Evolutionary conservation across 768 basidiomycete species (phyloP), one percentile per base, ranked within the genome.

Genomic region (Tylopilus cervinicoccineus): DNA sequence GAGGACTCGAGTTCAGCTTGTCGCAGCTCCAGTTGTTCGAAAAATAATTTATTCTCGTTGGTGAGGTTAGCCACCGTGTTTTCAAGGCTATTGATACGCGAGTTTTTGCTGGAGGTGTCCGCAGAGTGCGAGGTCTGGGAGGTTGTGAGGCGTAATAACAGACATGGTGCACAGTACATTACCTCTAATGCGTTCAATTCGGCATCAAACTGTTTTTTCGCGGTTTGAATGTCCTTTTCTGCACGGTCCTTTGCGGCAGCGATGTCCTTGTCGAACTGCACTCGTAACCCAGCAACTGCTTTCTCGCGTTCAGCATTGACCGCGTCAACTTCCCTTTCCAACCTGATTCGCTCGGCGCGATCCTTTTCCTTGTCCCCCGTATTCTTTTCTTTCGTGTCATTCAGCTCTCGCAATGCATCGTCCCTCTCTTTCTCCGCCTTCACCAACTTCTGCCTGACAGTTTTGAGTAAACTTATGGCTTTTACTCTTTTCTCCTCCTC

Each of bases 401-500:
- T 69, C 27, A 73, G 60, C 55, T 90, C 88, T 60, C 77, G 83
- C 42, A 78, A 50, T 0, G 78, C 74, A 50, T 95, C 93, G 31
- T 97, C 93, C 57, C 81, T 81, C 20, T 95, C 93, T 72, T 93
- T 93, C 69, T 98, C 95, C 6, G 92, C 85, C 62, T 93, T 97
- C 24, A 97, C 91, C n/a, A 95, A 72, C 66, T 97, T 99, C 69
- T 93, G 86, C 47, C 96, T 73, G n/a, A 98, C 90, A 2, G 93
- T 93, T 70, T 97, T 97, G 48, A 99, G 73, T 23, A 97, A 70
- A 43, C 84, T 86, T 55, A 98, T 87, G 0, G 94, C 94, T 61
- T 98, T 99, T 17, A 84, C 81, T 12, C 95, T 83, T 69, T 99
- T 98, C 69, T 99, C 96, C 66, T 98, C 96, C 63, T 98, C 96